phyloP scores from a whole-genome alignment of 805 yeast species.

The Isabelozyma gotoi region DNA sequence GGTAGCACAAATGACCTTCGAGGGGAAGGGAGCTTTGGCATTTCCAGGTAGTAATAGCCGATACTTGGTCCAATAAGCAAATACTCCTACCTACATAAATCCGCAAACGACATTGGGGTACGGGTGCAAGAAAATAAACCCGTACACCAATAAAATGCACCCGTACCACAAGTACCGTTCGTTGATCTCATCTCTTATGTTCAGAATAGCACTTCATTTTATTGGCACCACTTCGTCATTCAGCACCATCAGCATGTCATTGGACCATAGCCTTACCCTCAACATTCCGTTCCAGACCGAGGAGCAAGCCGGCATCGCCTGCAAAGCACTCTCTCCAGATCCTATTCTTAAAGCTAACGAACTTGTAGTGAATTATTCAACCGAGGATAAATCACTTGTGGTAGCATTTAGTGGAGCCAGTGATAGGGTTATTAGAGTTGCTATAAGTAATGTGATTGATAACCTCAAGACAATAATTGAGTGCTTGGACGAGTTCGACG shows the following conservation, averaged over 20 bases:
- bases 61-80: no score
- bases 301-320: slow-evolving; percentile 64
- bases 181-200: no score
- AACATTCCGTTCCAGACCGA: slow-evolving; percentile 62
- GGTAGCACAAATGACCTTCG: no score
- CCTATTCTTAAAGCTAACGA: slow-evolving; percentile 77
- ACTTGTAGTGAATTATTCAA: slow-evolving; percentile 47
- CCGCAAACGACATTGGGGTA: no score
- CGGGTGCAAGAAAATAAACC: no score
- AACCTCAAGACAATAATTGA: slow-evolving; percentile 75
- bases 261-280: slow-evolving; percentile 24
- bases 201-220: no score
- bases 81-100: no score
- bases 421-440: slow-evolving; percentile 78
- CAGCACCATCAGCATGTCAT: neutral
- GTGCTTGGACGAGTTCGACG: slow-evolving; percentile 71
- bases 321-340: slow-evolving; percentile 65
- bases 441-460: slow-evolving; percentile 78
- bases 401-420: slow-evolving; percentile 60
- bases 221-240: no score
- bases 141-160: no score
- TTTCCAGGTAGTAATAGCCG: no score
- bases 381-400: slow-evolving; percentile 34
- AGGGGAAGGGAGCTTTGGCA: no score
- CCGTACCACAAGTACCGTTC: no score